These are phyloP conservation scores for Zygosaccharomyces pseudorouxii DNA, from an alignment of 805 yeast species.

Conservation along the genomic window DNA sequence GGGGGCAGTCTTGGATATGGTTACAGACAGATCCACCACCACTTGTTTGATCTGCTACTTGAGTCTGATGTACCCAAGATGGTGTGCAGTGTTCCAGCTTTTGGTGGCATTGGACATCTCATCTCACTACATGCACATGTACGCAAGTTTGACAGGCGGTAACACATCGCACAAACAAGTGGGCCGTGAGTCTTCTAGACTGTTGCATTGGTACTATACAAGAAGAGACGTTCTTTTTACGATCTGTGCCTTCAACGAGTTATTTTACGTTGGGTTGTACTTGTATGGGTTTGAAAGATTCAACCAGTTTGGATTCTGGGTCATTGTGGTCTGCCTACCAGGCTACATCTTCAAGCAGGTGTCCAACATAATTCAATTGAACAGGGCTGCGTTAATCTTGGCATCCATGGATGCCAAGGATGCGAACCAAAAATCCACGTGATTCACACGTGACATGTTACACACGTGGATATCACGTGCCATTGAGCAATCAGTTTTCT, in stretches of 20 bases:
- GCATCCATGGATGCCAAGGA: constrained; percentile 63
- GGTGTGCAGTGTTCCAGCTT: constrained; percentile 60
- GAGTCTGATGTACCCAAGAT: constrained; percentile 70
- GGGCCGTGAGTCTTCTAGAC: constrained; percentile 60
- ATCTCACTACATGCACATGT: constrained; percentile 98
- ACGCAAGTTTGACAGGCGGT: constrained; percentile 81
- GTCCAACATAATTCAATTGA: constrained; percentile 83
- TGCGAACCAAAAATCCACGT: constrained; percentile 24
- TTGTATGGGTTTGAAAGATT: constrained; percentile 54
- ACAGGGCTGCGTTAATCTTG: constrained; percentile 74
- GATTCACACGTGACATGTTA: background rate
- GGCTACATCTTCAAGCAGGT: constrained; percentile 87
- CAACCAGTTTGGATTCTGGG: constrained; percentile 53
- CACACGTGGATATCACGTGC: background rate
- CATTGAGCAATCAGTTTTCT: background rate
- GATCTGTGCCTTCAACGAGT: constrained; percentile 90
- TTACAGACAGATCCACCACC: constrained; percentile 96
- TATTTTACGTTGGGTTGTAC: constrained; percentile 86
- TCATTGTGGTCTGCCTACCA: constrained; percentile 65
- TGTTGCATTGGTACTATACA: constrained; percentile 81
- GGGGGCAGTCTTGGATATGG: constrained; percentile 98
- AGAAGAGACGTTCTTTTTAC: constrained; percentile 76
- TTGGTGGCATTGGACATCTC: constrained; percentile 83
- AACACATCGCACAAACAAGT: constrained; percentile 79
- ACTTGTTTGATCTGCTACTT: constrained; percentile 86